phyloP scores from a whole-genome alignment of 345 rosid species.

The Excoecaria cochinchinensis region DNA sequence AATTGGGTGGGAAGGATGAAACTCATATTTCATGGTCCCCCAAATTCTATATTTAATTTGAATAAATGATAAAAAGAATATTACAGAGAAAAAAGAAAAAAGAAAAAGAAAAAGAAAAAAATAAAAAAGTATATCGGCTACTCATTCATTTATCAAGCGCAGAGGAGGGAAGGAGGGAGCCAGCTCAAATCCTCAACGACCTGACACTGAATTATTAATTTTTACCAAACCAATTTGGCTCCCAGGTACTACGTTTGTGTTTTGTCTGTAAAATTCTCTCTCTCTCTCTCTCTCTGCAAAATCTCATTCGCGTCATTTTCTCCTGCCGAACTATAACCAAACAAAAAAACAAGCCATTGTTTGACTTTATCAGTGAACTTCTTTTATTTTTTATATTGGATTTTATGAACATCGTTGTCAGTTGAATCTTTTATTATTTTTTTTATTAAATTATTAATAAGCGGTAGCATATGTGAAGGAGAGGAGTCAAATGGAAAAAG shows the following conservation, averaged over 20 bases:
- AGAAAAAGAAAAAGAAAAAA: neutral
- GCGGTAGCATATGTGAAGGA: neutral
- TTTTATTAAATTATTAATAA: neutral
- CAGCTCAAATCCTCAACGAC: conserved; percentile 14
- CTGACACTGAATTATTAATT: conserved; percentile 4
- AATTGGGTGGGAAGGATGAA: neutral
- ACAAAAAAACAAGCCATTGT: neutral
- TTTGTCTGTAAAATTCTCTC: neutral
- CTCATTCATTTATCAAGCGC: no score
- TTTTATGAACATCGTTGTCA: conserved; percentile 23
- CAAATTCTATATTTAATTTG: neutral
- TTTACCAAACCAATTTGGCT: neutral
- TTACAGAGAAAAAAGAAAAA: no score
- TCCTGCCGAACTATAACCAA: neutral
- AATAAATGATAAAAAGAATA: neutral
- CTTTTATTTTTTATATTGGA: neutral
- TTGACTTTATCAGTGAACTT: conserved; percentile 7
- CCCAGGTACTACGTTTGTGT: no score
- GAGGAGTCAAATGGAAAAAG: neutral
- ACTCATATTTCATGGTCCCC: neutral
- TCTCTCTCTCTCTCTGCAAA: neutral
- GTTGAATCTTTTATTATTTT: neutral
- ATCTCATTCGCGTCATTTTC: neutral
- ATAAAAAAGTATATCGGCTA: neutral
- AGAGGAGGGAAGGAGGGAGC: neutral